Evolutionary conservation across 306 rosid species (phyloP), one percentile per base, ranked within the genome.

Genomic region (Quercus dentata): DNA sequence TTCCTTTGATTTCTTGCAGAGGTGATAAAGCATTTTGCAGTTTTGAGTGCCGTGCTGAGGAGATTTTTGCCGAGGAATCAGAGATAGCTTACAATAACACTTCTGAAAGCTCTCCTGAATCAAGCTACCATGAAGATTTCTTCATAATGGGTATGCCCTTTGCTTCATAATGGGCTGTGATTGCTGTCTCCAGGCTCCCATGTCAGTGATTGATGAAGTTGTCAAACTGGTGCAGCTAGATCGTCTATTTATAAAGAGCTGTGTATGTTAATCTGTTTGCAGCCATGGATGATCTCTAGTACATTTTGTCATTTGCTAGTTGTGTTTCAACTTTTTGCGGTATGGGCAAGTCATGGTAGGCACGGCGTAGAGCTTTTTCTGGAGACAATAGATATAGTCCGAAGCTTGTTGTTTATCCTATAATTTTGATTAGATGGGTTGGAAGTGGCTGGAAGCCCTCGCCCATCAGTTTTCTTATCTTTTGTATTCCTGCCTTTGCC

Each of bases 21-120:
- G 88, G 82, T 59, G 89, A 79, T 76, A 88, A 94, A 86, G 90
- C 89, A 56, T 89, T 90, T 86, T 94, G 96, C 87, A 84, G 97
- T 80, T 79, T 84, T 59, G 82, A 74, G 44, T 84, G 97, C 84
- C 84, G 73, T 33, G 79, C 85, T 14, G 81, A 87, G 82, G 89
- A 79, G 77, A 79, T 75, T 79, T 87, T 76, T 61, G 79, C 74
- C 0, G 94, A 81, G 76, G 86, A 88, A 88, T 69, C 78, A 71
- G 86, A 86, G 85, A 83, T 56, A 79, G 63, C 80, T 76, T 57
- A 63, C 58, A 73, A 76, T 61, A 78, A 78, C 75, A 84, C 83
- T 3, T 80, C 78, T 20, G 87, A 83, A 79, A 86, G 81, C 83
- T 89, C 96, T 78, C 87, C 90, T 35, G 69, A 55, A 23, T 90